A percentile compares a stretch with the other conserved stretches of the same genome.
phyloP scores from a whole-genome alignment of 192 early-diverging fungal genomes.

The Dissophora ornata region DNA sequence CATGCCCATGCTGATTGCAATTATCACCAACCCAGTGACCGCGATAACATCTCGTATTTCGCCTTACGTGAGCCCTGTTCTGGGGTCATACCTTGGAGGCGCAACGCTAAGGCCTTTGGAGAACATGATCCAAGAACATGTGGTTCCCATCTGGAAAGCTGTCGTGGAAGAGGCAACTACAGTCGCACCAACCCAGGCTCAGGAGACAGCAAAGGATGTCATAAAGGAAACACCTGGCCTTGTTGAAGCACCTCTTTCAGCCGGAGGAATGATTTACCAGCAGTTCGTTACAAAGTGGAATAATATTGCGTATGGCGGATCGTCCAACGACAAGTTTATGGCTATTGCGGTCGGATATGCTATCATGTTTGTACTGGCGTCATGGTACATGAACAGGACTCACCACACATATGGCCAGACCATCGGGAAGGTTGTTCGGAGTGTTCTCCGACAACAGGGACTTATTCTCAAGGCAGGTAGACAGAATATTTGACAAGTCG shows the following conservation, averaged over 20 bases:
- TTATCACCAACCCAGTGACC: constrained; percentile 25
- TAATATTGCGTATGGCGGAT: constrained; percentile 58
- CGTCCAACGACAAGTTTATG: constrained; percentile 65
- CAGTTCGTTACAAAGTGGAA: constrained; percentile 54
- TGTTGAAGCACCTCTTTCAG: neutral
- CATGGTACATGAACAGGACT: constrained; percentile 59
- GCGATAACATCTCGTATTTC: constrained; percentile 3
- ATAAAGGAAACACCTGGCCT: neutral
- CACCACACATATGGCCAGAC: constrained; percentile 55
- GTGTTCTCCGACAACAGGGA: constrained; percentile 62
- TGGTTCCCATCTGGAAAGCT: constrained; percentile 22
- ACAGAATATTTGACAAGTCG: too few species aligned
- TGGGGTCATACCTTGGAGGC: constrained; percentile 31
- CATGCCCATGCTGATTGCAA: constrained; percentile 53
- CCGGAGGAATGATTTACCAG: constrained; percentile 9
- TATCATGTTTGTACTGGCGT: constrained; percentile 60
- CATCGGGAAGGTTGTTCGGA: constrained; percentile 54
- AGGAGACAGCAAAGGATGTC: constrained; percentile 9
- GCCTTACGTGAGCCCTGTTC: constrained; percentile 3
- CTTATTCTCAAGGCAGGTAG: constrained; percentile 65
- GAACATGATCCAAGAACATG: constrained; percentile 22
- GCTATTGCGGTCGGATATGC: constrained; percentile 72
- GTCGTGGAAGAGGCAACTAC: neutral
- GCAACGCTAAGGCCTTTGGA: constrained; percentile 33
- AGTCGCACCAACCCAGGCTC: neutral